Conservation (phyloP, 306 rosid species). For the Malus asiatica region DNA sequence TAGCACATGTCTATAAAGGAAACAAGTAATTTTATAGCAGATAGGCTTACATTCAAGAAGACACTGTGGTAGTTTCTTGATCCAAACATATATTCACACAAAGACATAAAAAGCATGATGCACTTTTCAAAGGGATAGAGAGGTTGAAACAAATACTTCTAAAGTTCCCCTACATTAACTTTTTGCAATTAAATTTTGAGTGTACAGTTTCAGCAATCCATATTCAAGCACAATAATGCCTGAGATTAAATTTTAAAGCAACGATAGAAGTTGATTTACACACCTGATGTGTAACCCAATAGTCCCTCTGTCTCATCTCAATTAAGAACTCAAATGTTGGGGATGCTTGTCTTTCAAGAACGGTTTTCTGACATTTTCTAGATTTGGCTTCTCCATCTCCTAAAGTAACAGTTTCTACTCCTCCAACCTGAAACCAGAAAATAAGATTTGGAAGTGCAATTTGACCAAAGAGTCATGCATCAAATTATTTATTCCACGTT, state of each 20-base stretch:
- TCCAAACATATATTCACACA: not conserved
- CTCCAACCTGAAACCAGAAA: slow-evolving; percentile 48
- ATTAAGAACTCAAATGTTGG: slow-evolving; percentile 65
- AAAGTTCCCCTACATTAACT: not conserved
- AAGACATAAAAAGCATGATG: not conserved
- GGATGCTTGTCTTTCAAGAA: slow-evolving; percentile 67
- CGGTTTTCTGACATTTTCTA: slow-evolving; percentile 52
- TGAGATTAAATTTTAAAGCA: not conserved
- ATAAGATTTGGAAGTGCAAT: not conserved
- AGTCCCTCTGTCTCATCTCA: slow-evolving; percentile 69
- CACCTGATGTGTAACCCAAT: slow-evolving; percentile 73
- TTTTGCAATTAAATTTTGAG: not conserved
- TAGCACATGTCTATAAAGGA: not conserved
- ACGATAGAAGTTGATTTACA: slow-evolving; percentile 6
- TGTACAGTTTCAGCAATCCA: not conserved
- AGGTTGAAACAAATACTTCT: not conserved
- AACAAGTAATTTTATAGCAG: not conserved
- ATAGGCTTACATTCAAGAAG: not conserved
- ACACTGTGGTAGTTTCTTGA: not conserved
- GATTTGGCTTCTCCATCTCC: slow-evolving; percentile 60
- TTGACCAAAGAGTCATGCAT: not conserved
- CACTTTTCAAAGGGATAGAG: not conserved
- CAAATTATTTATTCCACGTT: no score
- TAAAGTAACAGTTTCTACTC: slow-evolving; percentile 49
- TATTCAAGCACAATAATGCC: not conserved